Evolutionary conservation across 2,329 filamentous ascomycete genomes (phyloP).

Genomic region (Triangularia verruculosa): DNA sequence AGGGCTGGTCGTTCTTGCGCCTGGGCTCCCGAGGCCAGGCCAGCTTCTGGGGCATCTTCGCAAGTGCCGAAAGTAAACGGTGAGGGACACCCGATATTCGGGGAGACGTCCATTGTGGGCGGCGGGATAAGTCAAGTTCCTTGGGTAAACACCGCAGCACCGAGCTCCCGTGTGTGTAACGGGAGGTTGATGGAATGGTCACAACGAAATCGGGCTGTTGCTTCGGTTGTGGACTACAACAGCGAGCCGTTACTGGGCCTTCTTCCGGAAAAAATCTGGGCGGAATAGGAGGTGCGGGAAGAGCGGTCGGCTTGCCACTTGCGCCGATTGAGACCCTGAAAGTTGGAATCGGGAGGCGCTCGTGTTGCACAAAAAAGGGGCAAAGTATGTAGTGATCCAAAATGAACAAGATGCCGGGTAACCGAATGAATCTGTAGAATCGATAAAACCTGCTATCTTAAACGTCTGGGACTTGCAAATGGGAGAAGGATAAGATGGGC

Average conservation of each 20-base stretch:
- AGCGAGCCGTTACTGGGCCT: not conserved
- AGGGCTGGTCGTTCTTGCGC: conserved; percentile 30
- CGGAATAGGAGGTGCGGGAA: not conserved
- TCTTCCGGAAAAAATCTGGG: not conserved
- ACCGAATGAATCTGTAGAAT: not conserved
- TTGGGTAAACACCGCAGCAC: not conserved
- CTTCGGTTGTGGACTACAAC: not conserved
- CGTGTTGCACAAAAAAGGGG: conserved; percentile 5
- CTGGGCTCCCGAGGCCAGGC: conserved; percentile 42
- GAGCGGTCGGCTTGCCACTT: not conserved
- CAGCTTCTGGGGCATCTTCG: conserved; percentile 34
- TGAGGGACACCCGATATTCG: conserved; percentile 26
- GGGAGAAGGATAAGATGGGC: not conserved
- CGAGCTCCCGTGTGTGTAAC: conserved; percentile 1
- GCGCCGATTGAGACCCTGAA: conserved; percentile 4
- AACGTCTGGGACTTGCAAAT: not conserved
- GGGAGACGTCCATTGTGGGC: conserved; percentile 22
- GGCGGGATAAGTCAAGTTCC: not conserved
- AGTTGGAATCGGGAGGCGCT: not conserved
- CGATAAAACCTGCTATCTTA: not conserved
- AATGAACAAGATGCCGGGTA: not conserved
- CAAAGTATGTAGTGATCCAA: not conserved
- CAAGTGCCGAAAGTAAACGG: conserved; percentile 25
- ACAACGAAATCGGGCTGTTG: not conserved
- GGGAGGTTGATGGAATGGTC: not conserved